A percentile compares a stretch with the other conserved stretches of the same genome.
phyloP scores from a whole-genome alignment of 768 basidiomycete genomes.

The Leccinum barrowsii region DNA sequence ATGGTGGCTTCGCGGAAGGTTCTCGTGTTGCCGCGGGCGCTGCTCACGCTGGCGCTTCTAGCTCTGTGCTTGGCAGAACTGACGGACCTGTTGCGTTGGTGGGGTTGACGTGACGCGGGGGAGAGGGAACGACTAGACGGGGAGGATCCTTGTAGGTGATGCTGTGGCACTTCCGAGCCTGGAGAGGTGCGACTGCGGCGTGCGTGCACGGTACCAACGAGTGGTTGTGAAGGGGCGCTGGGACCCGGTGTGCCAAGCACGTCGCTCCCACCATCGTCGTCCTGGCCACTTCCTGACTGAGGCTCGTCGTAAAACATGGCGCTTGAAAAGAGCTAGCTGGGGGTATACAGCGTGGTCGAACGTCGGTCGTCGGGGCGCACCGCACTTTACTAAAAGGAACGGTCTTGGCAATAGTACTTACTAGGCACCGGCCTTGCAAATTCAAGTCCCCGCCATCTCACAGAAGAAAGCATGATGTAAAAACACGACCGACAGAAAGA shows the following conservation, averaged over 20 bases:
- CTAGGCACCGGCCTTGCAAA: too few species aligned
- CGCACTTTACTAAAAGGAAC: not conserved
- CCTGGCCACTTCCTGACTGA: constrained; percentile 14
- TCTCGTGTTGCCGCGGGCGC: constrained; percentile 48
- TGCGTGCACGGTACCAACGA: constrained; percentile 37
- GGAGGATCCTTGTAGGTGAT: constrained; percentile 59
- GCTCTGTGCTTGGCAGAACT: constrained; percentile 46
- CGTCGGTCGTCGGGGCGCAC: not conserved
- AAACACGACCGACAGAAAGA: constrained; percentile 11
- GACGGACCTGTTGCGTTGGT: constrained; percentile 49
- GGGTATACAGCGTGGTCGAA: not conserved
- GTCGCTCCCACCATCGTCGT: constrained; percentile 19
- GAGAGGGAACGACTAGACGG: constrained; percentile 38
- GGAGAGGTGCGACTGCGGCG: constrained; percentile 53
- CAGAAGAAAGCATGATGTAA: constrained; percentile 17
- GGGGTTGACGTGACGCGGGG: constrained; percentile 43
- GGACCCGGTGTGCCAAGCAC: constrained; percentile 12
- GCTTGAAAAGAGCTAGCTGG: not conserved
- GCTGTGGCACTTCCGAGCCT: constrained; percentile 52
- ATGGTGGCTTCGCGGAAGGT: constrained; percentile 40
- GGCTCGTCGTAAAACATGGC: constrained; percentile 18
- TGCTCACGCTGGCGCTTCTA: constrained; percentile 63
- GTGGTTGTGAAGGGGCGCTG: constrained; percentile 39
- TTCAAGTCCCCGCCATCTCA: not conserved
- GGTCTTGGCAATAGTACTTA: too few species aligned